A percentile compares a stretch with the other conserved stretches of the same genome.
These are phyloP conservation scores for Graphilbum fragrans DNA, from an alignment of 2,329 filamentous ascomycete genomes.

Conservation along the genomic window DNA sequence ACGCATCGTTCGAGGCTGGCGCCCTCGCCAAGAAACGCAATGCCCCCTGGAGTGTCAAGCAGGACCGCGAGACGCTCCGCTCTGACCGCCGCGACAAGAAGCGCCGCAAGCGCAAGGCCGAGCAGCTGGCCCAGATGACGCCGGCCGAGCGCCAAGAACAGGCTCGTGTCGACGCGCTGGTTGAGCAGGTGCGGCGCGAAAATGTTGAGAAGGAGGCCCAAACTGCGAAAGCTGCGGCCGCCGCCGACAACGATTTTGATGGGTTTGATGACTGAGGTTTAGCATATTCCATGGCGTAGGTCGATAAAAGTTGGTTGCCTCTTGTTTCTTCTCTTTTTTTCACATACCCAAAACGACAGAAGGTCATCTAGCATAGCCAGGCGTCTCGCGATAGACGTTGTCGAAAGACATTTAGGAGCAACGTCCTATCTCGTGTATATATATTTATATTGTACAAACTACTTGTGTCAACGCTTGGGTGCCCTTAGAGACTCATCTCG, in stretches of 20 bases:
- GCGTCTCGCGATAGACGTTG: too few relatives aligned
- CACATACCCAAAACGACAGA: too few relatives aligned
- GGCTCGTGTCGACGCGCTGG: constrained; percentile 49
- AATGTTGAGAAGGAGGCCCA: constrained; percentile 21
- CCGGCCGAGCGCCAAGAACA: constrained; percentile 54
- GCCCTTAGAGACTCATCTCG: too few relatives aligned
- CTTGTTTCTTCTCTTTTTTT: not conserved
- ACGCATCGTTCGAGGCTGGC: constrained; percentile 25
- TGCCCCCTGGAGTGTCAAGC: constrained; percentile 62
- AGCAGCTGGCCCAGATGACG: constrained; percentile 53
- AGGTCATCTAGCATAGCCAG: too few relatives aligned
- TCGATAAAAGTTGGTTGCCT: not conserved
- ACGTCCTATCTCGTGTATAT: too few relatives aligned
- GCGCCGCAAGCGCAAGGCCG: constrained; percentile 39
- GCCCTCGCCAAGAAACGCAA: constrained; percentile 39
- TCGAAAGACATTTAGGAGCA: too few relatives aligned
- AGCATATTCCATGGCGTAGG: too few relatives aligned
- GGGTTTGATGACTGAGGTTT: constrained; percentile 2
- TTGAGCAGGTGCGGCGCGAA: constrained; percentile 49
- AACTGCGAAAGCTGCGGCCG: not conserved
- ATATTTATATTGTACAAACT: too few relatives aligned
- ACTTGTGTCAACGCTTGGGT: too few relatives aligned
- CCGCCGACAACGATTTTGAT: constrained; percentile 1
- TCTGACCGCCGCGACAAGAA: constrained; percentile 23
- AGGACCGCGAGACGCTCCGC: constrained; percentile 52